Evolutionary conservation across 306 rosid genomes (phyloP), one percentile per base, ranked within the genome.

Genomic region (Ceratonia siliqua): DNA sequence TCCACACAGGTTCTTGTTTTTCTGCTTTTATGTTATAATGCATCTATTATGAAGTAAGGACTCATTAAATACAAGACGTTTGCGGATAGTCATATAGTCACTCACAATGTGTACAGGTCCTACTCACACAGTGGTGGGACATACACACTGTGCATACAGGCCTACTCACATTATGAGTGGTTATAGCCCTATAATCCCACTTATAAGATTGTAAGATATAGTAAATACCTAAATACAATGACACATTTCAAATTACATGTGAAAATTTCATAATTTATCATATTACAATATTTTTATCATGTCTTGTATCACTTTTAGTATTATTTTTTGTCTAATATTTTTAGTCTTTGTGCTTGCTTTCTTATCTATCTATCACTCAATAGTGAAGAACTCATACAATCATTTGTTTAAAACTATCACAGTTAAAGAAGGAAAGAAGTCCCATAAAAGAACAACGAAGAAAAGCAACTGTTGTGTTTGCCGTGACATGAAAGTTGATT

Each of bases 401-500:
- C 20, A 67, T 80, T 17, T 63, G 73, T 45, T 36, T 71, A 68
- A 12, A 58, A 65, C 25, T n/a, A n/a, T 48, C 39, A 55, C 90
- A 85, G 96, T 53, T 52, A 77, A 65, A 78, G n/a, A n/a, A n/a
- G 82, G 67, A 74, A 85, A 70, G 75, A 81, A 65, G 67, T 58
- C 80, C 7, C 21, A 38, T 13, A 45, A 53, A 27, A 84, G 62
- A 39, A 27, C 36, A 56, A 71, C 77, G 2, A 87, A 89, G 77
- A 87, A 85, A 77, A 89, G 89, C 28, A 82, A 89, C 32, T 93
- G 98, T 62, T 81, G 89, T 77, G 82, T 93, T 62, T 93, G 98
- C 87, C 55, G 80, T 53, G 89, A 83, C n/a, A 78, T 30, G 81
- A 81, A 90, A 81, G 85, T 85, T 9, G 95, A 93, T 79, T 80